A percentile compares a stretch with the other conserved stretches of the same genome.
phyloP scores from a whole-genome alignment of 2,329 filamentous ascomycete genomes.

The Ceratocystis diversiconidia region DNA sequence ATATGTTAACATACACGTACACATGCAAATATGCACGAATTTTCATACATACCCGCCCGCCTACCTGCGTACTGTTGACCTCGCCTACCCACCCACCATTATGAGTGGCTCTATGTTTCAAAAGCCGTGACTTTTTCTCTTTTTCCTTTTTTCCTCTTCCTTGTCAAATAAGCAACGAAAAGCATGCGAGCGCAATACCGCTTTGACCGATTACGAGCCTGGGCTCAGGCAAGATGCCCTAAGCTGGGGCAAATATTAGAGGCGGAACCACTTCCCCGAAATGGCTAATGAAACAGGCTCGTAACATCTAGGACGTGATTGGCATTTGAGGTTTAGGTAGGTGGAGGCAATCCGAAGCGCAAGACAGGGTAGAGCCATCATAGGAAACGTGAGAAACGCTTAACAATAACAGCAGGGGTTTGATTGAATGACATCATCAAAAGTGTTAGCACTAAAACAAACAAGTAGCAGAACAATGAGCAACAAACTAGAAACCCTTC shows the following conservation, averaged over 20 bases:
- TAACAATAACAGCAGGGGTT: not conserved
- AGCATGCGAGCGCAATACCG: not conserved
- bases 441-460: not conserved
- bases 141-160: not conserved
- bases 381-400: not conserved
- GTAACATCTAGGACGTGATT: conserved; percentile 5
- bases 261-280: conserved; percentile 2
- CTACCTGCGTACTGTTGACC: not conserved
- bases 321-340: not conserved
- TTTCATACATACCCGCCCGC: not conserved
- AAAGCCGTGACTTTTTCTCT: not conserved
- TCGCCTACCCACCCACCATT: too few species aligned
- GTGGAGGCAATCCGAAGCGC: conserved; percentile 3
- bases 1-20: not conserved
- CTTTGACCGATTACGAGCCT: not conserved
- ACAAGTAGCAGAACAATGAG: too few species aligned
- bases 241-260: not conserved
- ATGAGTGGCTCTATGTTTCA: too few species aligned
- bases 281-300: conserved; percentile 5
- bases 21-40: not conserved
- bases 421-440: not conserved
- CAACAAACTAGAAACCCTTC: not conserved
- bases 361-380: not conserved
- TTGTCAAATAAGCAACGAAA: conserved; percentile 1
- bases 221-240: not conserved